Conservation (phyloP, 73 alveolate species). For the Paraurostyla sp. region DNA sequence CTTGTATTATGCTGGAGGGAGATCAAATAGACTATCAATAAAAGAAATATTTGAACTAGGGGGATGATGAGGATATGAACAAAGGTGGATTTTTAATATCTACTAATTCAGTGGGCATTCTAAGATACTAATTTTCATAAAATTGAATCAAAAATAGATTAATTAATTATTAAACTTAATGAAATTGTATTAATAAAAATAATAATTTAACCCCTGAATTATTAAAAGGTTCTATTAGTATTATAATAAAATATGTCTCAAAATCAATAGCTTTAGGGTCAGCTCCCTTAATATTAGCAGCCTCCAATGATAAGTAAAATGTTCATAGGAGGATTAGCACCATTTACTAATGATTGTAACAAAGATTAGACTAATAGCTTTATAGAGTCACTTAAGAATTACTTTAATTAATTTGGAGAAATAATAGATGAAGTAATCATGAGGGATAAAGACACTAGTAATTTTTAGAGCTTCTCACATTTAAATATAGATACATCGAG, state of each 20-base stretch:
- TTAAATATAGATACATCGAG: conserved; percentile 65
- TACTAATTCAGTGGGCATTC: background rate
- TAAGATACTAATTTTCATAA: conserved; percentile 1
- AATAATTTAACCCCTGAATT: too few species aligned
- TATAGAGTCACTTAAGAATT: conserved; percentile 41
- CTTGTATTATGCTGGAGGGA: background rate
- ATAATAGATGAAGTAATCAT: conserved; percentile 69
- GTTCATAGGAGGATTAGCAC: conserved; percentile 80
- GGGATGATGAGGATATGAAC: background rate
- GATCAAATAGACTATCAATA: background rate
- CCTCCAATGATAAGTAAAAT: conserved; percentile 54
- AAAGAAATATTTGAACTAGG: background rate
- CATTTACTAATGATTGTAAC: conserved; percentile 54
- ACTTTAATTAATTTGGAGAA: conserved; percentile 68
- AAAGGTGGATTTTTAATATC: conserved; percentile 1
- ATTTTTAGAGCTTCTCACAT: background rate
- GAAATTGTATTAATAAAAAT: too few species aligned
- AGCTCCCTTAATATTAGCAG: background rate
- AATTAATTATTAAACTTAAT: too few species aligned
- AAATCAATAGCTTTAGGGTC: too few species aligned
- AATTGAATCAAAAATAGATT: too few species aligned
- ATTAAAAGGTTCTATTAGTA: too few species aligned
- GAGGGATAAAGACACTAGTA: conserved; percentile 68
- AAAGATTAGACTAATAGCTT: background rate
- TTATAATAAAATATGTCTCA: too few species aligned